phyloP scores from a whole-genome alignment of 768 basidiomycete species.

The Leccinum subgranulosum region DNA sequence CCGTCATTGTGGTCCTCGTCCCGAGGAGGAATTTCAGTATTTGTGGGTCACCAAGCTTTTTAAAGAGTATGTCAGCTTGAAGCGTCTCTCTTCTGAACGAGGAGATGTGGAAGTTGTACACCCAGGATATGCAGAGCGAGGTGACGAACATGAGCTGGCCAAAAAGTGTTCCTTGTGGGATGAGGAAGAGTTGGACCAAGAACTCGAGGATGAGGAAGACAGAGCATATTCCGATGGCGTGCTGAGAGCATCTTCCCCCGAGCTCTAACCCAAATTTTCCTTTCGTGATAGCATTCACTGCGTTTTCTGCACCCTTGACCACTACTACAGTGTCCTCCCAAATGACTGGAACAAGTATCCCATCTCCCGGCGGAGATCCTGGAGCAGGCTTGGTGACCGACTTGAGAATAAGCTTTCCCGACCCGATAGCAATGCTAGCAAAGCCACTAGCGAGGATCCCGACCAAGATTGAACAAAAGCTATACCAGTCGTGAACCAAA shows the following conservation, averaged over 20 bases:
- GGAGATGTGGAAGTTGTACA: constrained; percentile 28
- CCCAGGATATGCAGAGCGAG: constrained; percentile 33
- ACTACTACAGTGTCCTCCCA: constrained; percentile 22
- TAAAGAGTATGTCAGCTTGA: constrained; percentile 22
- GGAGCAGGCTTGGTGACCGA: constrained; percentile 10
- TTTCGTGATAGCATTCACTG: constrained; percentile 28
- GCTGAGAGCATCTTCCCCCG: background rate
- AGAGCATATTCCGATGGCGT: constrained; percentile 23
- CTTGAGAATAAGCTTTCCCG: constrained; percentile 17
- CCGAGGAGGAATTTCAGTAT: constrained; percentile 12
- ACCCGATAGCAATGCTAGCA: constrained; percentile 25
- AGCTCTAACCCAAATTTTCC: constrained; percentile 24
- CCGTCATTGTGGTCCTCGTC: constrained; percentile 17
- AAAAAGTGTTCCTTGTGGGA: constrained; percentile 31
- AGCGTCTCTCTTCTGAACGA: constrained; percentile 28
- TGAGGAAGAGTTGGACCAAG: constrained; percentile 30
- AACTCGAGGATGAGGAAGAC: constrained; percentile 29
- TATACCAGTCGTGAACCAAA: constrained; percentile 29
- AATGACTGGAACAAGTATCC: constrained; percentile 16
- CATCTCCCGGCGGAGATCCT: constrained; percentile 26
- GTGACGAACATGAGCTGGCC: constrained; percentile 35
- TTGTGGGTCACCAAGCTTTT: constrained; percentile 9
- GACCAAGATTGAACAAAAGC: constrained; percentile 27
- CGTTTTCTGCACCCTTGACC: constrained; percentile 26
- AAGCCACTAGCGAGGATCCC: constrained; percentile 32